phyloP scores from a whole-genome alignment of 305 asterid genomes.

The Fraxinus latifolia region DNA sequence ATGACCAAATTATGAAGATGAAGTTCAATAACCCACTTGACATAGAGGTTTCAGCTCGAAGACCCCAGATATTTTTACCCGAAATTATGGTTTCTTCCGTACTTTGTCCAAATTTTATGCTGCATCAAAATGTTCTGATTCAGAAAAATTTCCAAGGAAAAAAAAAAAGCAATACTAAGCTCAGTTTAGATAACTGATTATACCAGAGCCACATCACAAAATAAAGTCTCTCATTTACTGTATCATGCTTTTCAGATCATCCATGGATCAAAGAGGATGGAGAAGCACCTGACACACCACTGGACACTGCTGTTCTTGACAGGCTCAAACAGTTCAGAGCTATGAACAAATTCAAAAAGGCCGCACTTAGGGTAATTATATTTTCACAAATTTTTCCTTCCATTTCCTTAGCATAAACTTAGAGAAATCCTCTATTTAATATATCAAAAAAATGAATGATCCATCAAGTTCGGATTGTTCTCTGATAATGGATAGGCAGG shows the following conservation, averaged over 20 bases:
- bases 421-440: neutral
- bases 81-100: neutral
- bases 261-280: conserved; percentile 5
- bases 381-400: neutral
- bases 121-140: neutral
- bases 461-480: neutral
- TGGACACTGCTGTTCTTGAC: neutral
- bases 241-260: neutral
- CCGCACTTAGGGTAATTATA: neutral
- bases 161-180: neutral
- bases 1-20: neutral
- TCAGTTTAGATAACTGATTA: neutral
- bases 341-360: neutral
- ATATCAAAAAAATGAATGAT: neutral
- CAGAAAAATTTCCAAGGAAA: neutral
- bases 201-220: neutral
- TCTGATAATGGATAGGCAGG: neutral
- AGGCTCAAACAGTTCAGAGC: neutral
- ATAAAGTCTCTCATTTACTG: neutral
- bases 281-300: neutral
- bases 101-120: too few species aligned
- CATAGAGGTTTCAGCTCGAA: neutral
- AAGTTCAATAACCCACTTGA: neutral
- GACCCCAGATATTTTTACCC: neutral
- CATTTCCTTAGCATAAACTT: neutral